Conservation (phyloP, 1,139 yeast genomes). For the Lodderomyces margitis region DNA sequence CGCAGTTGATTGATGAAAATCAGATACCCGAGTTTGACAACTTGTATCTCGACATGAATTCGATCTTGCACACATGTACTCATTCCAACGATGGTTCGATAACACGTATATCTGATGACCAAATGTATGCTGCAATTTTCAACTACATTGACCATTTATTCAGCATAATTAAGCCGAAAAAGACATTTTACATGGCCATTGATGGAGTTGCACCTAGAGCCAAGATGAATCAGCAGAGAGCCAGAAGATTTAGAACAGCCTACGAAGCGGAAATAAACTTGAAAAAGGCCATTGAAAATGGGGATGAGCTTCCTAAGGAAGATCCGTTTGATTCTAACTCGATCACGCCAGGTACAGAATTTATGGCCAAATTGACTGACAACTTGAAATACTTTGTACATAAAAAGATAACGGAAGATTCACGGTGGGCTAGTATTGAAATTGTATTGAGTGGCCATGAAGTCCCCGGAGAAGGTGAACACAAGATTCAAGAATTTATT, state of each 20-base stretch:
- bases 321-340: conserved; percentile 92
- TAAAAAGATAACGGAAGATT: conserved; percentile 83
- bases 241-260: conserved; percentile 95
- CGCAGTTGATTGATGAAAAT: conserved; percentile 79
- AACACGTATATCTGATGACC: conserved; percentile 76
- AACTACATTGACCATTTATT: conserved; percentile 93
- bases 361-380: conserved; percentile 86
- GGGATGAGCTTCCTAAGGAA: conserved; percentile 64
- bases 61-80: conserved; percentile 91
- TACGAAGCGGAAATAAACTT: conserved; percentile 83
- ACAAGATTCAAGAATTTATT: conserved; percentile 93
- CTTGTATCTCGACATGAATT: conserved; percentile 93
- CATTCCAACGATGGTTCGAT: conserved; percentile 69
- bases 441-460: conserved; percentile 91
- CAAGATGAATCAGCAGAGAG: conserved; percentile 98
- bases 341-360: conserved; percentile 98
- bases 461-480: conserved; percentile 99
- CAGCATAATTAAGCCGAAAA: conserved; percentile 79
- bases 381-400: conserved; percentile 88
- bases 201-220: conserved; percentile 99
- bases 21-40: conserved; percentile 95
- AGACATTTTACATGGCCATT: conserved; percentile 93
- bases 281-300: conserved; percentile 60
- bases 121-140: conserved; percentile 90
- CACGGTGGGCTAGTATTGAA: conserved; percentile 85